phyloP scores from a whole-genome alignment of 2,329 filamentous ascomycete genomes.

The Pyrenophora graminea region DNA sequence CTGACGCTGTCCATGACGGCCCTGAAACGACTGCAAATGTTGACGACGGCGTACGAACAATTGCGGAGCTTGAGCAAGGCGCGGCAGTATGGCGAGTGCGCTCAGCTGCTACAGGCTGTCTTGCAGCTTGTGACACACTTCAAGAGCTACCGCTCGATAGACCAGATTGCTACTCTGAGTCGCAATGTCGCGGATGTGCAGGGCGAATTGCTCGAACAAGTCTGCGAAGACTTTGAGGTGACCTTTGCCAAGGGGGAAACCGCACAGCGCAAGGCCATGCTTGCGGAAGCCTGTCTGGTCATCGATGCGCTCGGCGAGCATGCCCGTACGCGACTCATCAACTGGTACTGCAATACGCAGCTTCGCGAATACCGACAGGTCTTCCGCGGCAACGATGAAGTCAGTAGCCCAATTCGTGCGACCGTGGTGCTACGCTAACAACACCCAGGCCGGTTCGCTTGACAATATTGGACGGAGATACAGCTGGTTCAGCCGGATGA shows the following conservation, averaged over 20 bases:
- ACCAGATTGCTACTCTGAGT: slow-evolving; percentile 93
- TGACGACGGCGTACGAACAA: slow-evolving; percentile 99
- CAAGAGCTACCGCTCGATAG: slow-evolving; percentile 95
- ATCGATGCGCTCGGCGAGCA: slow-evolving; percentile 93
- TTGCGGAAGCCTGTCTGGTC: slow-evolving; percentile 87
- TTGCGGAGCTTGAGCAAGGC: slow-evolving; percentile 79
- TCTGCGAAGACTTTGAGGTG: slow-evolving; percentile 99
- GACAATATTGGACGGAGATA: slow-evolving; percentile 96
- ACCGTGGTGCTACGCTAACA: not conserved
- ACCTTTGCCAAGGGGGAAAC: slow-evolving; percentile 90
- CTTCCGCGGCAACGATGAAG: slow-evolving; percentile 91
- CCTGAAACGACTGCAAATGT: slow-evolving; percentile 94
- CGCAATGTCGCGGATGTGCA: slow-evolving; percentile 93
- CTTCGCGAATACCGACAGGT: slow-evolving; percentile 93
- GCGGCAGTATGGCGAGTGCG: slow-evolving; percentile 92
- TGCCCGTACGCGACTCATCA: slow-evolving; percentile 79
- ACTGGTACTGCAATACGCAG: slow-evolving; percentile 98
- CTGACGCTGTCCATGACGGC: slow-evolving; percentile 97
- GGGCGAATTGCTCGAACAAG: slow-evolving; percentile 88
- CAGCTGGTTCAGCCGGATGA: slow-evolving; percentile 93
- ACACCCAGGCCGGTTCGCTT: slow-evolving; percentile 72
- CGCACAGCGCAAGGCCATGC: slow-evolving; percentile 66
- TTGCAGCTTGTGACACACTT: slow-evolving; percentile 98
- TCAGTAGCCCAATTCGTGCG: slow-evolving; percentile 15
- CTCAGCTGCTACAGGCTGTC: slow-evolving; percentile 89